Evolutionary conservation across 208 protist genomes (phyloP), one percentile per base, ranked within the genome.

Genomic region (Borovskyia barvae): DNA sequence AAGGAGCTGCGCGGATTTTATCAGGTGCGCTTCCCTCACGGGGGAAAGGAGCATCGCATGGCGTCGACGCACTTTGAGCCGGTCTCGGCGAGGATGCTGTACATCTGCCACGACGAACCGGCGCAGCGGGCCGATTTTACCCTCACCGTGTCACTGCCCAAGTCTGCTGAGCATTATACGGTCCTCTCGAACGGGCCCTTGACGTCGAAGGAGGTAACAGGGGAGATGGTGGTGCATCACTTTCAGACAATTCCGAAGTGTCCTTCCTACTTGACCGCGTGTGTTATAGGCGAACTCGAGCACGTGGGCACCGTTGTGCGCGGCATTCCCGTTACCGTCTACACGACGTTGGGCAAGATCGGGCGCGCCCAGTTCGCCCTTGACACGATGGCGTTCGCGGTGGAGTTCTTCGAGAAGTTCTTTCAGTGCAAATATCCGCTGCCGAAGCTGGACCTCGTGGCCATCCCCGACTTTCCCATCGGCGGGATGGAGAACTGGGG

Each of bases 401-500:
- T 98, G 19, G 56, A 87, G 33, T 93, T 77, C 49, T 96, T 94
- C 60, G 85, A 92, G 43, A 68, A 85, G 22, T 94, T 96, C 46
- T 98, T 98, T 63, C 75, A 78, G 42, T 75, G 88, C 48, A 77
- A 75, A 28, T 98, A 94, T 69, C 96, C 97, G 7, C 80, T 99
- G 19, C 84, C 95, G 12, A 99, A 99, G 77, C 72, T 98, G 20
- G 98, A 99, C 74, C 56, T 99, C n/a, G 80, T 99, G 11, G 95
- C 97, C 6, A 89, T 99, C 42, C 92, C 96, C 5, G 92, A 98
- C 58, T 99, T 98, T 67, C 82, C 82, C 2, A 87, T 94, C 32
- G 98, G 98, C 49, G 98, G 97, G 12, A 99, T 99, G 98, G 98
- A 97, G 65, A 97, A 96, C 75, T 97, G 87, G 91, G 93, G 93